These are phyloP conservation scores for Flaveria trinervia DNA, from an alignment of 129 eudicot species.

Conservation along the genomic window DNA sequence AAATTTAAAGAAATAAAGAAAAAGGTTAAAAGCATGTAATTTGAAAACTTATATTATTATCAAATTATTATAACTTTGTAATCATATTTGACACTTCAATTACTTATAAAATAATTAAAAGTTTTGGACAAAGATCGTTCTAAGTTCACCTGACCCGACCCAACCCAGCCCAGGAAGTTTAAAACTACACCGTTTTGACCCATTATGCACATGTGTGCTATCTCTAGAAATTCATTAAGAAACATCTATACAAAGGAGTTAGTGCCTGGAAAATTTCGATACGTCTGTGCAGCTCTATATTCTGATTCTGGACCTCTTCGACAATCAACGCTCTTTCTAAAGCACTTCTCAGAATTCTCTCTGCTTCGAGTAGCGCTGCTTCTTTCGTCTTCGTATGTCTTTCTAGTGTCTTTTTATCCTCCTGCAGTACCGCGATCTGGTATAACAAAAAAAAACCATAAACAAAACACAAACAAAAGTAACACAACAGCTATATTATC, in stretches of 20 bases:
- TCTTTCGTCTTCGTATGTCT: constrained; percentile 83
- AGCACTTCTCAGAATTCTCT: constrained; percentile 83
- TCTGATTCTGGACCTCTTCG: constrained; percentile 91
- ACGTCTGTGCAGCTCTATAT: constrained; percentile 76
- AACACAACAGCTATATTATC: neutral
- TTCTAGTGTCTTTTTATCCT: constrained; percentile 79
- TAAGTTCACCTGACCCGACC: neutral
- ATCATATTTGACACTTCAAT: no score
- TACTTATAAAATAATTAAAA: no score
- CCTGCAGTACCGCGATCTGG: constrained; percentile 68
- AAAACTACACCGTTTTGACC: neutral
- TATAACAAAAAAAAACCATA: neutral
- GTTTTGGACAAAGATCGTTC: no score
- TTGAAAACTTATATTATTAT: neutral
- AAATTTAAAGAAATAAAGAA: neutral
- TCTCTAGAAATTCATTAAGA: neutral
- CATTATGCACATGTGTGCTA: neutral
- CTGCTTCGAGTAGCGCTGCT: constrained; percentile 88
- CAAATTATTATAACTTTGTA: no score
- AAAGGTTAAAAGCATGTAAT: neutral
- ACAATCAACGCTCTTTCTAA: constrained; percentile 85
- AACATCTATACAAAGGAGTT: neutral
- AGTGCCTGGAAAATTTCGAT: constrained; percentile 81
- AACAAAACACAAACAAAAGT: neutral
- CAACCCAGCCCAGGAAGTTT: neutral